Base-by-base conservation (phyloP, 257 asterid genomes). In the Solanum virginianum region DNA sequence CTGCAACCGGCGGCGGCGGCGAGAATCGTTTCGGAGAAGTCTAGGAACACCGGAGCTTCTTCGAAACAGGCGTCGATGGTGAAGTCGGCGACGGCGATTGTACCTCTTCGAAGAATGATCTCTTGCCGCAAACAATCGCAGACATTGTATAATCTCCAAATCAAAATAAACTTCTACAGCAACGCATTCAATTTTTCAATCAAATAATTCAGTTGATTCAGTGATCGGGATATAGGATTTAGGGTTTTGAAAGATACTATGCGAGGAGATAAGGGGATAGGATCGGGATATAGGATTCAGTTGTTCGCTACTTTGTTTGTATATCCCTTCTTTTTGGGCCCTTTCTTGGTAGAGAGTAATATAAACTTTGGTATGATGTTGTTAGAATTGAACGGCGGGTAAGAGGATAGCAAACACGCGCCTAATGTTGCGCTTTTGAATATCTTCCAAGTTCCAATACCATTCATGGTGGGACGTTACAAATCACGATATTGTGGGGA, bases 81-180 rank as follows among this genome's bases (percentile, higher is more conserved):
- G 93, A 91, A 55, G 87, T 80, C 70, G 97, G 94, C 51, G 94
- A 91, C 62, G 92, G 80, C 72, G 94, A 86, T 82, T 90, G 94
- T 47, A 89, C 84, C 18, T 93, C 99, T 71, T 95, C 98, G 83
- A 91, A 90, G 92, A 93, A 95, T 15, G 95, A 92, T 87, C 99
- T 89, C 94, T 95, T 95, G 32, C 98, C 95, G 51, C 94, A 95
- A 71, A 95, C 91, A 11, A 92, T 70, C 8, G 97, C 95, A 90
- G 99, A 92, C 99, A 95, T 95, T 41, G 85, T 91, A 63, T 20
- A 15, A 66, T 63, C 1, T 63, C 39, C 22, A 18, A 41, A 80
- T 41, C 32, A 39, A 41, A 71, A 18, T 41, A 47, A 71, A 41
- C 47, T 36, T 72, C 43, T 71, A 71, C 55, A 4, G 17, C 15